phyloP scores from a whole-genome alignment of 2,329 filamentous ascomycete species.

The Fusarium acutatum region DNA sequence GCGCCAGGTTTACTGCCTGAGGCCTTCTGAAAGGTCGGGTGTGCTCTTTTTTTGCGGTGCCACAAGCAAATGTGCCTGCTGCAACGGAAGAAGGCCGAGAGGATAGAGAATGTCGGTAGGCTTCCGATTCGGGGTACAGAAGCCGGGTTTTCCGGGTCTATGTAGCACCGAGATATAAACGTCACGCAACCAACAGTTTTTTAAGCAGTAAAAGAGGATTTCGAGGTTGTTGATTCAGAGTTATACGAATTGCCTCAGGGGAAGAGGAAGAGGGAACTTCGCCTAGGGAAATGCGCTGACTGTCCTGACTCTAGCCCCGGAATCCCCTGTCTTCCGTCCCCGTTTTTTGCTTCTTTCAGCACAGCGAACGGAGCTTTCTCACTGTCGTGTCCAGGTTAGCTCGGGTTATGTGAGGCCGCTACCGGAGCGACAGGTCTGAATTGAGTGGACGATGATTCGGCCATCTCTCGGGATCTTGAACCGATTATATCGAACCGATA shows the following conservation, averaged over 20 bases:
- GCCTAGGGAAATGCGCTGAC: constrained; percentile 13
- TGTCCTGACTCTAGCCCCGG: constrained; percentile 18
- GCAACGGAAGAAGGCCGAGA: constrained; percentile 34
- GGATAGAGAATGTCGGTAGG: constrained; percentile 19
- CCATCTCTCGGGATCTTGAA: constrained; percentile 32
- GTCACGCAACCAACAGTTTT: not conserved
- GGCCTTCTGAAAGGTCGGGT: not conserved
- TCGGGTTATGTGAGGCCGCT: constrained; percentile 7
- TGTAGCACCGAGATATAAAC: constrained; percentile 7
- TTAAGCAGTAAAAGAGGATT: not conserved
- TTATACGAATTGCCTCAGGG: constrained; percentile 28
- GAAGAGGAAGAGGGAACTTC: constrained; percentile 6
- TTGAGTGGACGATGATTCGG: constrained; percentile 22
- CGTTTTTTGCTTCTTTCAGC: constrained; percentile 30
- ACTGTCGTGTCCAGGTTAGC: not conserved
- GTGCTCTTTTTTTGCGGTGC: constrained; percentile 13
- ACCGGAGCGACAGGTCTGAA: constrained; percentile 13
- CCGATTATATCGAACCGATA: constrained; percentile 20
- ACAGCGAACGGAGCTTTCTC: constrained; percentile 12
- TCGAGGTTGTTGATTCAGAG: constrained; percentile 20
- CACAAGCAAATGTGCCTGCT: constrained; percentile 7
- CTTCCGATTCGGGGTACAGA: constrained; percentile 29
- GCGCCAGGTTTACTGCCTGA: constrained; percentile 35
- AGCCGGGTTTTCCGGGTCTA: constrained; percentile 21
- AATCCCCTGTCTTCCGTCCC: constrained; percentile 20